Percentiles rank a stretch among this genome's conserved stretches.
Conservation (phyloP, 2,329 filamentous ascomycete genomes). For the Pseudogymnoascus pannorum region DNA sequence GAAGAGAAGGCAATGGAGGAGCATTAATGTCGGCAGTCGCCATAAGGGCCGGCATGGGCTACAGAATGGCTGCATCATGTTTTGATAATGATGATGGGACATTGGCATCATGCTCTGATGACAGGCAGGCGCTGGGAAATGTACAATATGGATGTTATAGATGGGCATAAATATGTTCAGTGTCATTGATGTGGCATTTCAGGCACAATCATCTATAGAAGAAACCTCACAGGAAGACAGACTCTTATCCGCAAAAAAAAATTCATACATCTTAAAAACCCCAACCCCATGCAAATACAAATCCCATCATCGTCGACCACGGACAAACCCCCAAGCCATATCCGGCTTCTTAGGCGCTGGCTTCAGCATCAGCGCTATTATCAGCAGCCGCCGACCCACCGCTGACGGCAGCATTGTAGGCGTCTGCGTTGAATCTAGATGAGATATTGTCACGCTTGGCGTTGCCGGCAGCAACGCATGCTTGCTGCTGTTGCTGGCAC, state of each 20-base stretch:
- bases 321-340: background rate
- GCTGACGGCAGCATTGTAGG: conserved; percentile 9
- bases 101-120: background rate
- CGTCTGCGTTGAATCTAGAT: conserved; percentile 19
- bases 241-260: background rate
- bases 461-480: conserved; percentile 31
- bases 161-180: background rate
- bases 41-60: background rate
- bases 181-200: conserved; percentile 3
- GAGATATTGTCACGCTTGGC: conserved; percentile 17
- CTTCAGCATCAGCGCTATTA: too few species aligned
- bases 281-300: background rate
- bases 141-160: background rate
- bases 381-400: conserved; percentile 4
- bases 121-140: background rate
- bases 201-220: background rate
- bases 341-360: background rate
- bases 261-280: conserved; percentile 4
- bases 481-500: conserved; percentile 47
- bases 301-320: background rate
- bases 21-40: background rate
- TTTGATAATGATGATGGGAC: background rate
- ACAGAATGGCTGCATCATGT: background rate
- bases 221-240: background rate
- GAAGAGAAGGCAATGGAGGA: conserved; percentile 1